Evolutionary conservation across 352 stramenopile species (phyloP).

Genomic region (Thraustochytrium sp.): DNA sequence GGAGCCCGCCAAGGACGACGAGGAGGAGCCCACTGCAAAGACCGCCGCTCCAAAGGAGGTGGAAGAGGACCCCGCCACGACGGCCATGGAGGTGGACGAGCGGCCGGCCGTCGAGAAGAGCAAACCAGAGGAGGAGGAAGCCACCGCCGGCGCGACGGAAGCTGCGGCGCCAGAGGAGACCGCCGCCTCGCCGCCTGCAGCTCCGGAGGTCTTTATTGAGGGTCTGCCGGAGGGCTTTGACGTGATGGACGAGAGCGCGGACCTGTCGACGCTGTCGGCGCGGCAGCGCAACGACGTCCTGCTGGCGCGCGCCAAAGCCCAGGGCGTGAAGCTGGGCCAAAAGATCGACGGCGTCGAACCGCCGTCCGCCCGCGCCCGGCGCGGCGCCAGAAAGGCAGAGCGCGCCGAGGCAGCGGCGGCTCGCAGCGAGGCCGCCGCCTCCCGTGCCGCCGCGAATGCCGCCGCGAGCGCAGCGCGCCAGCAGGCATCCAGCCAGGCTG

Average conservation of each 20-base stretch:
- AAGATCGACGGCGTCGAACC: neutral
- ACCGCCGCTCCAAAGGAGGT: too few relatives aligned
- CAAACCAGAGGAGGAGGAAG: too few relatives aligned
- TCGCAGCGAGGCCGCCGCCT: neutral
- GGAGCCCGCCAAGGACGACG: neutral
- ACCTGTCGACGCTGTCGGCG: neutral
- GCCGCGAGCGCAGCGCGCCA: neutral
- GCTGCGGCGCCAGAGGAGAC: too few relatives aligned
- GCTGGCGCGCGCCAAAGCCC: neutral
- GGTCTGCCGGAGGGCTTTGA: neutral
- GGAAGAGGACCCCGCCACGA: too few relatives aligned
- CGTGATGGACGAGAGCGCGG: neutral
- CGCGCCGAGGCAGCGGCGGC: neutral
- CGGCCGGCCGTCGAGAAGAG: too few relatives aligned
- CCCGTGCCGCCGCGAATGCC: neutral
- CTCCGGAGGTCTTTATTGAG: too few relatives aligned
- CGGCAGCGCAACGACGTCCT: slow-evolving; percentile 10
- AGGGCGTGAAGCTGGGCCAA: neutral
- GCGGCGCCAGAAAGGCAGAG: neutral
- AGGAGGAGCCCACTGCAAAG: neutral
- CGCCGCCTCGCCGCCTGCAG: too few relatives aligned
- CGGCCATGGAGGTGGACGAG: too few relatives aligned
- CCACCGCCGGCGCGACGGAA: too few relatives aligned
- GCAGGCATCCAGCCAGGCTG: neutral
- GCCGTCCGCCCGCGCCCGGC: neutral